Evolutionary conservation across 352 stramenopile species (phyloP).

Genomic region (Pythium phragmiticola): DNA sequence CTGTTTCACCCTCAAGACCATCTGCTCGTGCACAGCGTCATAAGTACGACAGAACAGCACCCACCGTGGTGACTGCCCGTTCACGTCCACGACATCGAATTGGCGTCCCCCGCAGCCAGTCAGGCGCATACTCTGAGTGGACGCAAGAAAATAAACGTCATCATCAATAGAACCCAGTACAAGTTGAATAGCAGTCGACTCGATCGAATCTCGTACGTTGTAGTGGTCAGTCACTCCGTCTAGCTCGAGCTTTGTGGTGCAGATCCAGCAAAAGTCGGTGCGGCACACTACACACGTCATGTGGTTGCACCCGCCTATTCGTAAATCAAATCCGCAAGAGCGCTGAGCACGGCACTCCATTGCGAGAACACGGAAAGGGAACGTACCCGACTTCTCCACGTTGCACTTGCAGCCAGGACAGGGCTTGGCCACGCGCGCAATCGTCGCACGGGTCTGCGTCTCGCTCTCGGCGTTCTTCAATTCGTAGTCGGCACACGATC

Average conservation of each 20-base stretch:
- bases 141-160: background rate
- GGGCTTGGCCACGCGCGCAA: background rate
- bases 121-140: background rate
- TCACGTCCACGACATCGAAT: background rate
- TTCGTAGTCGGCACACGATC: slow-evolving; percentile 20
- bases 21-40: background rate
- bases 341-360: background rate
- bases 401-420: slow-evolving; percentile 3
- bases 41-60: background rate
- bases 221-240: slow-evolving; percentile 34
- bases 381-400: slow-evolving; percentile 18
- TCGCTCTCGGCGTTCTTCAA: background rate
- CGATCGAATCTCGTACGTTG: background rate
- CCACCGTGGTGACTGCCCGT: background rate
- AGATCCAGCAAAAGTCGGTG: slow-evolving; percentile 91
- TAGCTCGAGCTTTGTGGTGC: slow-evolving; percentile 74
- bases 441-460: no score
- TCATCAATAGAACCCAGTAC: background rate
- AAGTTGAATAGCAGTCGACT: background rate
- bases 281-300: slow-evolving; percentile 86
- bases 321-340: slow-evolving; percentile 6
- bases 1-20: background rate
- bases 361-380: background rate
- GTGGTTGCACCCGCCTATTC: slow-evolving; percentile 82
- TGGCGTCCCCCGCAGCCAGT: background rate